A percentile compares a stretch with the other conserved stretches of the same genome.
Conservation (phyloP, 2,329 filamentous ascomycete species). For the Chalaropsis thielavioides region DNA sequence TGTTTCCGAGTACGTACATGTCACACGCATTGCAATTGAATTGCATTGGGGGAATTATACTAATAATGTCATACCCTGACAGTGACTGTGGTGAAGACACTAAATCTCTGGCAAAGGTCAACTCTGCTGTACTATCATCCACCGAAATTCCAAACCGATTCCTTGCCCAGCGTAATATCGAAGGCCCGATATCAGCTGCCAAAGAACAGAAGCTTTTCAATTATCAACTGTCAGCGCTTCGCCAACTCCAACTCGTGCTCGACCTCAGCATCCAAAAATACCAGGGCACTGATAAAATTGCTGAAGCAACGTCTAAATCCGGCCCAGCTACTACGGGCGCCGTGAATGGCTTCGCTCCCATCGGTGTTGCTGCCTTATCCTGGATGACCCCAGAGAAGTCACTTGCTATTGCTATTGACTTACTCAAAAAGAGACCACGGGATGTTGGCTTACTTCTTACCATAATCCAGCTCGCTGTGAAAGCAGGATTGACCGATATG, state of each 20-base stretch:
- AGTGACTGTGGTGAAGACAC: slow-evolving; percentile 56
- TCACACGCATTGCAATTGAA: neutral
- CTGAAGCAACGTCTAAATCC: slow-evolving; percentile 2
- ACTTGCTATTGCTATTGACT: slow-evolving; percentile 10
- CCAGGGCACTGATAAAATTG: slow-evolving; percentile 9
- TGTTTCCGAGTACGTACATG: slow-evolving; percentile 40
- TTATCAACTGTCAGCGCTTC: slow-evolving; percentile 44
- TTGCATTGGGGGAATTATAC: neutral
- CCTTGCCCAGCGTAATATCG: slow-evolving; percentile 46
- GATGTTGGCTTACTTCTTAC: slow-evolving; percentile 67
- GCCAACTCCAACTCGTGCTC: slow-evolving; percentile 45
- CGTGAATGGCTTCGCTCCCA: slow-evolving; percentile 14
- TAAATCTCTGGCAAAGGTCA: slow-evolving; percentile 51
- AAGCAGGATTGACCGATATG: slow-evolving; percentile 53
- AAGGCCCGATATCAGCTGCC: slow-evolving; percentile 37
- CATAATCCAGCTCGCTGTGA: slow-evolving; percentile 66
- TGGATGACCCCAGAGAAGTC: slow-evolving; percentile 10
- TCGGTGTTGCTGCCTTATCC: slow-evolving; percentile 14
- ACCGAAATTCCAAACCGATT: slow-evolving; percentile 45
- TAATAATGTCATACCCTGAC: neutral
- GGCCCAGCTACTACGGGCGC: slow-evolving; percentile 6
- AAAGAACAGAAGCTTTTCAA: slow-evolving; percentile 52
- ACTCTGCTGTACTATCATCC: slow-evolving; percentile 33
- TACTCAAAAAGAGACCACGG: slow-evolving; percentile 12
- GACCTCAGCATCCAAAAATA: slow-evolving; percentile 51